phyloP scores from a whole-genome alignment of 1,284 basidiomycete genomes.

The Melampsora americana region DNA sequence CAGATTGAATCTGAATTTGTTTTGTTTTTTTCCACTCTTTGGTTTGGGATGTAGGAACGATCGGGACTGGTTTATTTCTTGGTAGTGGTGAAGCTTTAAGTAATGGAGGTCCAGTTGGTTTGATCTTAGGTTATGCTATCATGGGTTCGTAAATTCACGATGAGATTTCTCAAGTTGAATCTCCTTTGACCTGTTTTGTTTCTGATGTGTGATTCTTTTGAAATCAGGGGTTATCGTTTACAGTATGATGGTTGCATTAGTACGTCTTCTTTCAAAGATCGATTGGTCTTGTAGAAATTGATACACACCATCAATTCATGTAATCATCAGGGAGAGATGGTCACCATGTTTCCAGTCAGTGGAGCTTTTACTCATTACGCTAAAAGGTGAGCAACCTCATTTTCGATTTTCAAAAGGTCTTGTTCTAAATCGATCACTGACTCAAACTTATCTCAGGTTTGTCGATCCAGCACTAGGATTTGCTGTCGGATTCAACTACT shows the following conservation, averaged over 20 bases:
- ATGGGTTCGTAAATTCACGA: slow-evolving; percentile 17
- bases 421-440: slow-evolving; percentile 18
- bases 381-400: neutral
- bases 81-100: slow-evolving; percentile 10
- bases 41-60: slow-evolving; percentile 7
- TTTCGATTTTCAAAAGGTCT: no score
- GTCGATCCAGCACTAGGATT: slow-evolving; percentile 36
- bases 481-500: slow-evolving; percentile 39
- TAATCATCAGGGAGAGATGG: slow-evolving; percentile 23
- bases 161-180: neutral
- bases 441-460: slow-evolving; percentile 5
- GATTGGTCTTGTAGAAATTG: neutral
- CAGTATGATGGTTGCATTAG: slow-evolving; percentile 34
- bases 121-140: slow-evolving; percentile 19
- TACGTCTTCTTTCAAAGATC: neutral
- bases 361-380: slow-evolving; percentile 31
- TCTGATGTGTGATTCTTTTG: neutral
- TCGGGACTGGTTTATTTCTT: slow-evolving; percentile 35
- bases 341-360: slow-evolving; percentile 38
- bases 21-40: neutral
- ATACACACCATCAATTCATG: neutral
- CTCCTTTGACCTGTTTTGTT: neutral
- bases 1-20: no score
- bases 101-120: slow-evolving; percentile 24
- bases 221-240: slow-evolving; percentile 6